These are phyloP conservation scores for Coprinopsis cinerea DNA, from an alignment of 768 basidiomycete genomes.

Conservation along the genomic window DNA sequence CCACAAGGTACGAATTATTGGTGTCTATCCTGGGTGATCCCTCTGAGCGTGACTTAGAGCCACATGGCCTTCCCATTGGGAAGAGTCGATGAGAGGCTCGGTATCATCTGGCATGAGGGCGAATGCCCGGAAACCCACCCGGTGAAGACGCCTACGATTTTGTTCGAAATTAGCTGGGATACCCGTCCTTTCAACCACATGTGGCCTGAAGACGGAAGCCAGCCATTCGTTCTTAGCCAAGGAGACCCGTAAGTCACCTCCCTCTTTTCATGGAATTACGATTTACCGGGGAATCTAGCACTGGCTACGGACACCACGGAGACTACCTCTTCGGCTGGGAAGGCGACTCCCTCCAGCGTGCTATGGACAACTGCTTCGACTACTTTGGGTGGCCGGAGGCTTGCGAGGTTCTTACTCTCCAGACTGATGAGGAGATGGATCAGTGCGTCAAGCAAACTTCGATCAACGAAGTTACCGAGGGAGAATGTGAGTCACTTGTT, in stretches of 20 bases:
- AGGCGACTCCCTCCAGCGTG: conserved; percentile 7
- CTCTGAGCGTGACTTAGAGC: conserved; percentile 1
- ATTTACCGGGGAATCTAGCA: background rate
- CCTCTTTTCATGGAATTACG: too few relatives aligned
- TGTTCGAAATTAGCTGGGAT: conserved; percentile 9
- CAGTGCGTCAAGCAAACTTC: background rate
- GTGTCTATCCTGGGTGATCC: background rate
- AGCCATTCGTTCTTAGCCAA: conserved; percentile 8
- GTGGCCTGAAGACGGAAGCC: conserved; percentile 9
- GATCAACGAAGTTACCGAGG: background rate
- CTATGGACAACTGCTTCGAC: conserved; percentile 10
- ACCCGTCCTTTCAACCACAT: conserved; percentile 5
- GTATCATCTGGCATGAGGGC: conserved; percentile 9
- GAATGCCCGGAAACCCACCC: conserved; percentile 8
- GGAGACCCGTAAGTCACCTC: conserved; percentile 8
- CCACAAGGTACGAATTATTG: conserved; percentile 2
- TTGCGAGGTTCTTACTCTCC: background rate
- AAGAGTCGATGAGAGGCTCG: background rate
- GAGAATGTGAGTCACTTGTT: background rate
- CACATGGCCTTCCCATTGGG: conserved; percentile 8
- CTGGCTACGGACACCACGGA: conserved; percentile 9
- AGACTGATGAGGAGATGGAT: conserved; percentile 10
- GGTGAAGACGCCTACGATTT: conserved; percentile 2
- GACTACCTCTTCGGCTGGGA: conserved; percentile 11
- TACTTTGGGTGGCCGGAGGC: conserved; percentile 1